A percentile compares a stretch with the other conserved stretches of the same genome.
Evolutionary conservation across 176 grass and related monocot species (phyloP).

Genomic region (Oryza nivara): DNA sequence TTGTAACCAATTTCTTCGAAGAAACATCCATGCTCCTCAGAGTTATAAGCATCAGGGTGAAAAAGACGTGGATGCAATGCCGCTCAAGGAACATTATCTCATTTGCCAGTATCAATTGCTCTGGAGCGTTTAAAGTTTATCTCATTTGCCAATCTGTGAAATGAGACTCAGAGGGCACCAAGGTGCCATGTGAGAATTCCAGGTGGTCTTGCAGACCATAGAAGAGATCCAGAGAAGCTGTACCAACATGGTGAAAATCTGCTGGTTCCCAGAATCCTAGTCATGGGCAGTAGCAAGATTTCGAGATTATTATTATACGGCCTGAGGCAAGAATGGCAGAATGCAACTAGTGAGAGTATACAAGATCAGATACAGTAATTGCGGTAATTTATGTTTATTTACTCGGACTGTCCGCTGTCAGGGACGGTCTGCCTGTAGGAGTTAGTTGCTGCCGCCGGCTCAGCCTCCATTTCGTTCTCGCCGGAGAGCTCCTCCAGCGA

Average conservation of each 20-base stretch:
- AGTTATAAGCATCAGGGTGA: neutral
- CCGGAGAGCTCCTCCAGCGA: constrained; percentile 65
- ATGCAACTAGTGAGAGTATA: neutral
- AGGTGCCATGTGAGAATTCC: neutral
- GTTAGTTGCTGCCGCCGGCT: neutral
- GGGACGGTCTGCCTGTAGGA: constrained; percentile 29
- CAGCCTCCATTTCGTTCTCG: constrained; percentile 47
- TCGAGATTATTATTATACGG: neutral
- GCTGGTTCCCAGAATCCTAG: no score
- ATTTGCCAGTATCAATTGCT: neutral
- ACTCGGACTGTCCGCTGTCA: neutral
- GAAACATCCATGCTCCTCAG: neutral
- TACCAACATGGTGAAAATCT: no score
- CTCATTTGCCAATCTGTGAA: neutral
- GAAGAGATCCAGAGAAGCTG: neutral
- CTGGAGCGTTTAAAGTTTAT: neutral
- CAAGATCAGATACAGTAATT: neutral
- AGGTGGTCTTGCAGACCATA: neutral
- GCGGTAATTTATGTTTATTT: neutral
- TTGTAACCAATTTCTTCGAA: neutral
- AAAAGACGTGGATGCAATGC: neutral
- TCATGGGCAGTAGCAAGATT: neutral
- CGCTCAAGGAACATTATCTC: neutral
- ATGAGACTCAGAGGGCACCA: neutral
- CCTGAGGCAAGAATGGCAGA: neutral